Conservation (phyloP, 805 yeast genomes). For the Candida parachauliodes region DNA sequence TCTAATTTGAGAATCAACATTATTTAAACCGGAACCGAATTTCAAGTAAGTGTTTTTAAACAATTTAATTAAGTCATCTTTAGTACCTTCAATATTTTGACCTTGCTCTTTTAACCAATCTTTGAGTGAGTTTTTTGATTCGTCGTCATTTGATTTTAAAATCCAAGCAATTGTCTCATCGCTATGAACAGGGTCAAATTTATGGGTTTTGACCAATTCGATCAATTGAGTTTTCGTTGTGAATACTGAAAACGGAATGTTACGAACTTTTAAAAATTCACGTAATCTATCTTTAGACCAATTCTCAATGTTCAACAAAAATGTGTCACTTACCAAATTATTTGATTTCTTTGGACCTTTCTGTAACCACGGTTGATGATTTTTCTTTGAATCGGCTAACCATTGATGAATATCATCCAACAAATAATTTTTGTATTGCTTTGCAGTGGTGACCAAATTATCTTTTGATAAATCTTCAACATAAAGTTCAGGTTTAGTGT, state of each 20-base stretch:
- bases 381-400: constrained; percentile 19
- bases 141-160: constrained; percentile 28
- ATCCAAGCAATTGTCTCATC: constrained; percentile 20
- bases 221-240: constrained; percentile 39
- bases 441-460: constrained; percentile 33
- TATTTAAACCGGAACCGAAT: constrained; percentile 8
- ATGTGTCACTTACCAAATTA: constrained; percentile 28
- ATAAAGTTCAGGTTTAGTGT: constrained; percentile 28
- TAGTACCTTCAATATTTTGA: constrained; percentile 18
- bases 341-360: constrained; percentile 25
- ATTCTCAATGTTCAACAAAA: constrained; percentile 40
- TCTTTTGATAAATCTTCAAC: constrained; percentile 30
- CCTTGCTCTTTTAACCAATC: constrained; percentile 37
- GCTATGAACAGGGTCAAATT: constrained; percentile 30
- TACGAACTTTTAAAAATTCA: constrained; percentile 39
- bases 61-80: constrained; percentile 20
- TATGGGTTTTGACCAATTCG: constrained; percentile 34
- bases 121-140: constrained; percentile 35
- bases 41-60: constrained; percentile 7
- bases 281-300: constrained; percentile 47
- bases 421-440: constrained; percentile 29
- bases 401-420: constrained; percentile 39
- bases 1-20: constrained; percentile 16
- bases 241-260: constrained; percentile 34
- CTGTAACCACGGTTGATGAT: constrained; percentile 27